Percentiles rank a stretch among this genome's conserved stretches.
phyloP scores from a whole-genome alignment of 495 filamentous ascomycete genomes.

The Apodospora peruviana region DNA sequence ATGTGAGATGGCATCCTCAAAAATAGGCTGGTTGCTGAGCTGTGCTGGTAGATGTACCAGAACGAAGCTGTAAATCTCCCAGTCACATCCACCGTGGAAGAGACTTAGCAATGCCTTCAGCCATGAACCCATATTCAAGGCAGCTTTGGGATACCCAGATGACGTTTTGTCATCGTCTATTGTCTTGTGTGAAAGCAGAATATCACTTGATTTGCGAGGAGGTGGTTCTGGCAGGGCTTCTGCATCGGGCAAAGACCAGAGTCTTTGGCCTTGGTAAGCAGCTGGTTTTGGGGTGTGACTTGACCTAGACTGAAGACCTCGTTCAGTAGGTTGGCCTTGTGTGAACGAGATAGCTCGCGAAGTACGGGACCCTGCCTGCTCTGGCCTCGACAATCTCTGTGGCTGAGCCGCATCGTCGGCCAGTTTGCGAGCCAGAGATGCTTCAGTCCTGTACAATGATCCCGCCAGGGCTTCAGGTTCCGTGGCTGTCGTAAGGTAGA shows the following conservation, averaged over 20 bases:
- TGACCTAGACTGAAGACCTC: constrained; percentile 25
- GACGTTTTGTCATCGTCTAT: constrained; percentile 7
- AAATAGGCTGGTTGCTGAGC: constrained; percentile 83
- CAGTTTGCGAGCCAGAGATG: constrained; percentile 44
- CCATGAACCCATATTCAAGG: constrained; percentile 67
- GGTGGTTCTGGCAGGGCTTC: constrained; percentile 44
- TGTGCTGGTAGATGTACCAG: constrained; percentile 83
- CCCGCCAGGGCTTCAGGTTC: constrained; percentile 69
- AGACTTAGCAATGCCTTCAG: constrained; percentile 68
- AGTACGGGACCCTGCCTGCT: constrained; percentile 29
- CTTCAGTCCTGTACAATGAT: constrained; percentile 60
- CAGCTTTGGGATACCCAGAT: constrained; percentile 17
- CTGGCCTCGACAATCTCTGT: constrained; percentile 30
- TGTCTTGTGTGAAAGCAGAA: constrained; percentile 29
- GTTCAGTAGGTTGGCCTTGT: constrained; percentile 35
- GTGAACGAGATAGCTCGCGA: constrained; percentile 43
- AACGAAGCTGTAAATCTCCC: constrained; percentile 92
- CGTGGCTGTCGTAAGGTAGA: constrained; percentile 58
- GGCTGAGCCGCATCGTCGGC: constrained; percentile 44
- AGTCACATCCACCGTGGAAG: constrained; percentile 73
- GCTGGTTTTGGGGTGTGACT: constrained; percentile 31
- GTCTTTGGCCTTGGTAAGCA: constrained; percentile 32
- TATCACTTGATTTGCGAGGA: constrained; percentile 35
- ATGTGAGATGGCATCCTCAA: constrained; percentile 62
- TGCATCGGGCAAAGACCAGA: constrained; percentile 49